These are phyloP conservation scores for Imleria badia DNA, from an alignment of 768 basidiomycete species.

Conservation along the genomic window DNA sequence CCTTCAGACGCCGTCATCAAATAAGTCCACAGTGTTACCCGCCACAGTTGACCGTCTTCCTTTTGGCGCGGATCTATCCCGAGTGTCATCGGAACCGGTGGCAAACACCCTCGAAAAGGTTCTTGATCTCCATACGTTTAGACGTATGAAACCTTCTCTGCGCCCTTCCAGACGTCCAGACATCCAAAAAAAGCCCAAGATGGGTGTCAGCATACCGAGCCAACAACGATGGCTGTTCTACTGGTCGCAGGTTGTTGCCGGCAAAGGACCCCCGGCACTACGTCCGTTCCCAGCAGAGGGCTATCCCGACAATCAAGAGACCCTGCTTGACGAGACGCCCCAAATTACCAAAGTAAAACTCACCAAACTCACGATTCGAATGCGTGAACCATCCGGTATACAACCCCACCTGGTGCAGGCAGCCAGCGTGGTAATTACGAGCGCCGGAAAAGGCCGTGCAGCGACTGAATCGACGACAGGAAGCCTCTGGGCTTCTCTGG, in stretches of 20 bases:
- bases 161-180: background rate
- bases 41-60: background rate
- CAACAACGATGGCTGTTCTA: slow-evolving; percentile 80
- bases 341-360: slow-evolving; percentile 49
- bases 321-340: slow-evolving; percentile 6
- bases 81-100: slow-evolving; percentile 16
- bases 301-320: slow-evolving; percentile 11
- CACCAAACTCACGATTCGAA: slow-evolving; percentile 55
- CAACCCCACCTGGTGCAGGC: slow-evolving; percentile 55
- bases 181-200: slow-evolving; percentile 35
- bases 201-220: slow-evolving; percentile 80
- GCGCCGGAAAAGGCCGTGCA: slow-evolving; percentile 39
- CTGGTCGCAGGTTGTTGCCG: slow-evolving; percentile 65
- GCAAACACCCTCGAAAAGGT: slow-evolving; percentile 50
- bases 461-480: slow-evolving; percentile 31
- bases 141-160: slow-evolving; percentile 55
- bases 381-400: slow-evolving; percentile 54
- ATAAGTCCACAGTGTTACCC: background rate
- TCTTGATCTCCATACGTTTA: slow-evolving; percentile 66
- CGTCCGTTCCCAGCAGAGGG: slow-evolving; percentile 33
- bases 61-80: slow-evolving; percentile 6
- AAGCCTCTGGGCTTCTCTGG: slow-evolving; percentile 69
- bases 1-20: slow-evolving; percentile 9
- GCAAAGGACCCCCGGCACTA: slow-evolving; percentile 51
- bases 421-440: slow-evolving; percentile 53